A percentile compares a stretch with the other conserved stretches of the same genome.
phyloP scores from a whole-genome alignment of 176 grass and related monocot genomes.

The Ampelocalamus luodianensis region DNA sequence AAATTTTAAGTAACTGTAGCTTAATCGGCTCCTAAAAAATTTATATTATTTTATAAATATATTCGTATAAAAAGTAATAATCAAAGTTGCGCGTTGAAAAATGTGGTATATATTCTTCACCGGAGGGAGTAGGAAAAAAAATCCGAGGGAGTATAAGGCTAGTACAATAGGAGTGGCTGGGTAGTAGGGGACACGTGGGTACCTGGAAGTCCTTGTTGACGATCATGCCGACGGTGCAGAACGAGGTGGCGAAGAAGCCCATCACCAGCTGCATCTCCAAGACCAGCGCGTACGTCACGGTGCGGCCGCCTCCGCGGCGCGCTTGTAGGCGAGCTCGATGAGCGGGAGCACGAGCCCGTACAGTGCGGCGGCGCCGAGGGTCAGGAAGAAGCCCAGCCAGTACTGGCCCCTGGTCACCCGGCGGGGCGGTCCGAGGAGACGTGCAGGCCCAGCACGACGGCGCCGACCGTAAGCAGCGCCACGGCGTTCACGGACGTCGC shows the following conservation, averaged over 20 bases:
- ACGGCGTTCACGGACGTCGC: constrained; percentile 63
- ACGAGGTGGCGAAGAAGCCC: constrained; percentile 61
- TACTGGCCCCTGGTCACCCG: constrained; percentile 48
- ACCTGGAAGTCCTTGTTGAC: constrained; percentile 74
- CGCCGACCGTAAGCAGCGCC: constrained; percentile 61
- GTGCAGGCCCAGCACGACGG: constrained; percentile 60
- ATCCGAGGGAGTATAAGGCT: too few relatives aligned
- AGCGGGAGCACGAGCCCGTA: constrained; percentile 71
- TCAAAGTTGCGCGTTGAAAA: too few relatives aligned
- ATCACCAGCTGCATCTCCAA: constrained; percentile 83
- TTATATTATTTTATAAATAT: too few relatives aligned
- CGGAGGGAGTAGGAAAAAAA: too few relatives aligned
- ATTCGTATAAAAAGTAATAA: too few relatives aligned
- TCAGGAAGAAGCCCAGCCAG: constrained; percentile 61
- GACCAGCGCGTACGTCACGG: constrained; percentile 70
- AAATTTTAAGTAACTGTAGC: too few relatives aligned
- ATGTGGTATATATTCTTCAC: too few relatives aligned
- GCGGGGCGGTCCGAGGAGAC: constrained; percentile 38
- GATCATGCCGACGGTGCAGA: constrained; percentile 64
- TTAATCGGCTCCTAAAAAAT: too few relatives aligned
- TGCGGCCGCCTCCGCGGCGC: constrained; percentile 47
- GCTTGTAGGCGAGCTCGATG: constrained; percentile 59
- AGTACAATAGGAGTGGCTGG: not conserved
- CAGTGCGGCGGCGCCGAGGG: constrained; percentile 55
- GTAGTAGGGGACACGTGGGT: not conserved